A percentile compares a stretch with the other conserved stretches of the same genome.
These are phyloP conservation scores for Nicotiana obtusifolia DNA, from an alignment of 257 asterid genomes.

Conservation along the genomic window DNA sequence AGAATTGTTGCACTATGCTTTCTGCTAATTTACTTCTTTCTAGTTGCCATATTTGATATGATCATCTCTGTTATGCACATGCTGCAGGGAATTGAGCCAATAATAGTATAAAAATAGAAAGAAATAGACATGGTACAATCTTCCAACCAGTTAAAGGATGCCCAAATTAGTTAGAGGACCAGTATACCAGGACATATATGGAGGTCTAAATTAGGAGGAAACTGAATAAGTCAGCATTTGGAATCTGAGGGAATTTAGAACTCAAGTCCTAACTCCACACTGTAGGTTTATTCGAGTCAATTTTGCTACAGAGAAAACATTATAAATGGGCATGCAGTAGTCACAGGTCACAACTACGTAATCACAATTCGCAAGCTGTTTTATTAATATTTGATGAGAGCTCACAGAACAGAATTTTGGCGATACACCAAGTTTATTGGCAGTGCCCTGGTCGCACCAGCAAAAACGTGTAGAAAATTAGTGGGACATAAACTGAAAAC, in stretches of 20 bases:
- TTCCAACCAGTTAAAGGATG: not conserved
- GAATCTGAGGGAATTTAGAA: not conserved
- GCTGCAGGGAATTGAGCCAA: not conserved
- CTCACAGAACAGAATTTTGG: not conserved
- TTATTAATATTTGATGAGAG: not conserved
- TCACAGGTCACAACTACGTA: not conserved
- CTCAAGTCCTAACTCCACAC: constrained; percentile 6
- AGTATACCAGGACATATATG: not conserved
- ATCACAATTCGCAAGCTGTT: not conserved
- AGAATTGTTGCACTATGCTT: not conserved
- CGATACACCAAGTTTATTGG: not conserved
- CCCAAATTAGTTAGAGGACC: not conserved
- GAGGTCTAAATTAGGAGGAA: not conserved
- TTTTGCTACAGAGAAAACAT: constrained; percentile 6
- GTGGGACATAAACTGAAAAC: constrained; percentile 9
- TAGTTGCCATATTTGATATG: too few species aligned
- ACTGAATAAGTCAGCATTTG: not conserved
- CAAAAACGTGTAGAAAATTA: not conserved
- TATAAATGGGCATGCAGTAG: not conserved
- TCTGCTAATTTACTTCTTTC: not conserved
- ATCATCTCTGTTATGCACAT: too few species aligned
- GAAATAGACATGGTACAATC: not conserved
- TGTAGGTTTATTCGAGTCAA: constrained; percentile 16
- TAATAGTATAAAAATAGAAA: not conserved
- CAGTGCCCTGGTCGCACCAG: not conserved